Percentiles rank a stretch among this genome's conserved stretches.
Conservation (phyloP, 73 alveolate species). For the Loxodes magnus region DNA sequence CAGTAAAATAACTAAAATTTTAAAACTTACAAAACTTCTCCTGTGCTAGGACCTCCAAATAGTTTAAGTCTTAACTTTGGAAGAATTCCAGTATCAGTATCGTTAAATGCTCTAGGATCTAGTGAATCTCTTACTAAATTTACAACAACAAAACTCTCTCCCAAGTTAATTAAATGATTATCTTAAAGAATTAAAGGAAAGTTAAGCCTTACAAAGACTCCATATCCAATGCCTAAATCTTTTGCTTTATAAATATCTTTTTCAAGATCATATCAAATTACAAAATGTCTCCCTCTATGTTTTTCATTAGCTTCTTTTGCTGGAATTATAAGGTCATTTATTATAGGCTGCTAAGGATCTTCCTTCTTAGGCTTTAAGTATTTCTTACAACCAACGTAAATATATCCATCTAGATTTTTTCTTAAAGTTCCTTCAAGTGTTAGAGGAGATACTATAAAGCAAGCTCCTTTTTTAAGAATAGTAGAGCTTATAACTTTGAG, state of each 20-base stretch:
- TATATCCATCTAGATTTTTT: too few relatives aligned
- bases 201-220: slow-evolving; percentile 10
- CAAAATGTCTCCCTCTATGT: slow-evolving; percentile 56
- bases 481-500: slow-evolving; percentile 52
- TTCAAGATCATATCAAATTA: slow-evolving; percentile 21
- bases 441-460: slow-evolving; percentile 27
- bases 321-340: slow-evolving; percentile 50
- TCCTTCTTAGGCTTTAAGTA: not conserved
- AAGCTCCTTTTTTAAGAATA: slow-evolving; percentile 34
- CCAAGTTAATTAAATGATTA: slow-evolving; percentile 12
- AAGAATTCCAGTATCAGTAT: slow-evolving; percentile 5
- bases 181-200: slow-evolving; percentile 6
- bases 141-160: slow-evolving; percentile 12
- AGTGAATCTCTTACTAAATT: slow-evolving; percentile 8
- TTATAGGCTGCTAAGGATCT: slow-evolving; percentile 7
- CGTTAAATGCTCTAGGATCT: slow-evolving; percentile 43
- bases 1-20: not conserved
- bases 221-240: slow-evolving; percentile 19
- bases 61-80: slow-evolving; percentile 20
- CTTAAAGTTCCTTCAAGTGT: slow-evolving; percentile 35
- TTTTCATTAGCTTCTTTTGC: slow-evolving; percentile 35
- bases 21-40: slow-evolving; percentile 18
- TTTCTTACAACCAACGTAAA: too few relatives aligned
- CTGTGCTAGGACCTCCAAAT: slow-evolving; percentile 29
- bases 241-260: slow-evolving; percentile 16